These are phyloP conservation scores for Myxozyma mucilagina DNA, from an alignment of 805 yeast genomes.

Conservation along the genomic window DNA sequence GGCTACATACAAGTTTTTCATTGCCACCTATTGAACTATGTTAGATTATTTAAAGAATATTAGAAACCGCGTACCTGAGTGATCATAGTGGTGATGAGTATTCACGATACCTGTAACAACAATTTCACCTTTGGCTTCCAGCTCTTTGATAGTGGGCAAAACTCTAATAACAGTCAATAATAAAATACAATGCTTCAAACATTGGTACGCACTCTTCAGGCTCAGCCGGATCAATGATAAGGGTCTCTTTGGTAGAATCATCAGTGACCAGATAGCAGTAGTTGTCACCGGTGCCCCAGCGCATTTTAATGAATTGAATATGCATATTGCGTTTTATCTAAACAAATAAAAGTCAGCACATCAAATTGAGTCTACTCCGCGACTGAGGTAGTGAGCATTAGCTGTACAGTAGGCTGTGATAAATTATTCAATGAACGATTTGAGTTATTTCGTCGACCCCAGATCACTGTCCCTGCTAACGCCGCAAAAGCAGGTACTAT, in stretches of 20 bases:
- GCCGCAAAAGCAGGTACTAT: neutral
- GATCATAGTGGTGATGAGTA: constrained; percentile 97
- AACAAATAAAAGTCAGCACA: neutral
- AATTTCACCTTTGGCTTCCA: constrained; percentile 41
- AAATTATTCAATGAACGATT: neutral
- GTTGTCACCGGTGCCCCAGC: constrained; percentile 94
- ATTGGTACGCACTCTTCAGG: constrained; percentile 56
- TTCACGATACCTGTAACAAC: constrained; percentile 78
- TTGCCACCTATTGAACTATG: constrained; percentile 23
- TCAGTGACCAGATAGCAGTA: constrained; percentile 81
- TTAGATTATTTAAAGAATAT: constrained; percentile 31
- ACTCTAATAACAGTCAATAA: constrained; percentile 36
- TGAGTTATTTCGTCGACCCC: neutral
- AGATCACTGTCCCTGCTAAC: neutral
- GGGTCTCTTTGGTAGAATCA: constrained; percentile 61
- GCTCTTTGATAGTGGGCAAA: constrained; percentile 47
- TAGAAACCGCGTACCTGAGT: constrained; percentile 75
- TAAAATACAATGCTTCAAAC: too few species aligned
- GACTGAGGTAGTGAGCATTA: neutral
- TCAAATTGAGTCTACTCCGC: neutral
- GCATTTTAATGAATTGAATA: constrained; percentile 78
- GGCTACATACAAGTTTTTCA: constrained; percentile 18
- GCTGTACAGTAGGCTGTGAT: neutral
- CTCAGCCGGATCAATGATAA: constrained; percentile 92
- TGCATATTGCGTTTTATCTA: constrained; percentile 62